Percentiles rank a stretch among this genome's conserved stretches.
phyloP scores from a whole-genome alignment of 352 stramenopile species.

The Phytophthora pini region DNA sequence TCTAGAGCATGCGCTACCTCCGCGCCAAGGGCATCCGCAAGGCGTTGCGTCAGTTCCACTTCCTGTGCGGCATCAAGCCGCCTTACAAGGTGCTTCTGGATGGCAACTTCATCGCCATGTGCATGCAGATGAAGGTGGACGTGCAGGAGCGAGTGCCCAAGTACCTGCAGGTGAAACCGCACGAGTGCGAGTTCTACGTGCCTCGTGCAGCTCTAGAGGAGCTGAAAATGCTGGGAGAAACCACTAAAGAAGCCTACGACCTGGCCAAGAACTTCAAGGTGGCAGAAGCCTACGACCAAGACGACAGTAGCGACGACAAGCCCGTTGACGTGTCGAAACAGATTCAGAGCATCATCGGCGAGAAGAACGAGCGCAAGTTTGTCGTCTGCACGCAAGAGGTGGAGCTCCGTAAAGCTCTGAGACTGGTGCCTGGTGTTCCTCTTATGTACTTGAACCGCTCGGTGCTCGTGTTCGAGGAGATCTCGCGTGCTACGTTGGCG shows the following conservation, averaged over 20 bases:
- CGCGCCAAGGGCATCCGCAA: constrained; percentile 89
- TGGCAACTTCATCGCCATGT: constrained; percentile 90
- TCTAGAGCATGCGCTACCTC: constrained; percentile 70
- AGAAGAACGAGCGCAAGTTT: constrained; percentile 85
- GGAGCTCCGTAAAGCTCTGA: constrained; percentile 79
- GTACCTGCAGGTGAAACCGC: constrained; percentile 82
- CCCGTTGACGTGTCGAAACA: constrained; percentile 59
- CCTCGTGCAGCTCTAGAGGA: constrained; percentile 70
- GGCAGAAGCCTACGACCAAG: constrained; percentile 49
- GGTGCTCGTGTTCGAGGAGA: constrained; percentile 89
- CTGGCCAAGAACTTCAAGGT: constrained; percentile 76
- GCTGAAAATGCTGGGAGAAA: constrained; percentile 73
- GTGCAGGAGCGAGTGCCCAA: constrained; percentile 79
- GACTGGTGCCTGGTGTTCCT: constrained; percentile 71
- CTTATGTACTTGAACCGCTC: constrained; percentile 90
- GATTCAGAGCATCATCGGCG: constrained; percentile 64
- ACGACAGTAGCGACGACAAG: constrained; percentile 25
- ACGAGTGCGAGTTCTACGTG: constrained; percentile 80
- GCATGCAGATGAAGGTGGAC: constrained; percentile 88
- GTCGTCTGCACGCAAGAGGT: constrained; percentile 88
- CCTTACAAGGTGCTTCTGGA: constrained; percentile 88
- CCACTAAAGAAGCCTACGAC: constrained; percentile 65
- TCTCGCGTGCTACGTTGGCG: constrained; percentile 74
- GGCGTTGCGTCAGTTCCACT: constrained; percentile 88
- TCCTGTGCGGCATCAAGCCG: constrained; percentile 87